Percentiles rank a stretch among this genome's conserved stretches.
These are phyloP conservation scores for Corylus heterophylla DNA, from an alignment of 306 rosid genomes.

Conservation along the genomic window DNA sequence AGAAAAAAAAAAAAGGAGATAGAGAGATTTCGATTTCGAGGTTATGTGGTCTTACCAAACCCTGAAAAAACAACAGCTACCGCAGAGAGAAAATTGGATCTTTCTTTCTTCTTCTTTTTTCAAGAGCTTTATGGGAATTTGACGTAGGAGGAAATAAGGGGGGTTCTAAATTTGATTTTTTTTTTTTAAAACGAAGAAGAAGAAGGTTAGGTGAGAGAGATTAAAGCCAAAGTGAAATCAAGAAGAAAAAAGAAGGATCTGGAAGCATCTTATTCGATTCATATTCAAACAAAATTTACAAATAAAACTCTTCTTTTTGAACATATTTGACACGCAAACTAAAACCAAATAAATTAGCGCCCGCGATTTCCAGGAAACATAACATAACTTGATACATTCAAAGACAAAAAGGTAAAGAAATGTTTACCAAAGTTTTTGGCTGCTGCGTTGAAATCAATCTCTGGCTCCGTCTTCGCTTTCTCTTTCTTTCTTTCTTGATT, in stretches of 20 bases:
- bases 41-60: not conserved
- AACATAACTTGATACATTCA: not conserved
- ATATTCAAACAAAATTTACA: not conserved
- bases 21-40: not conserved
- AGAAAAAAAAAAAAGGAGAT: not conserved
- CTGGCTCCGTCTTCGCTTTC: not conserved
- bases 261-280: slow-evolving; percentile 13
- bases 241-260: slow-evolving; percentile 28
- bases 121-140: not conserved
- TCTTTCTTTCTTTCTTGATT: not conserved
- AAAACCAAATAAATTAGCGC: not conserved
- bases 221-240: not conserved
- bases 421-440: not conserved
- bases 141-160: not conserved
- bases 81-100: not conserved
- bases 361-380: not conserved
- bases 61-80: not conserved
- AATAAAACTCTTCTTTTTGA: not conserved
- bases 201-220: slow-evolving; percentile 5
- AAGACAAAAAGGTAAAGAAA: not conserved
- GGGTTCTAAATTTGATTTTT: not conserved
- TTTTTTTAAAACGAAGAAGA: not conserved
- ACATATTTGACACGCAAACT: slow-evolving; percentile 22
- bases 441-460: not conserved
- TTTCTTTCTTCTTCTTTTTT: not conserved